phyloP scores from a whole-genome alignment of 1,139 yeast genomes.

The Pichia kudriavzevii region DNA sequence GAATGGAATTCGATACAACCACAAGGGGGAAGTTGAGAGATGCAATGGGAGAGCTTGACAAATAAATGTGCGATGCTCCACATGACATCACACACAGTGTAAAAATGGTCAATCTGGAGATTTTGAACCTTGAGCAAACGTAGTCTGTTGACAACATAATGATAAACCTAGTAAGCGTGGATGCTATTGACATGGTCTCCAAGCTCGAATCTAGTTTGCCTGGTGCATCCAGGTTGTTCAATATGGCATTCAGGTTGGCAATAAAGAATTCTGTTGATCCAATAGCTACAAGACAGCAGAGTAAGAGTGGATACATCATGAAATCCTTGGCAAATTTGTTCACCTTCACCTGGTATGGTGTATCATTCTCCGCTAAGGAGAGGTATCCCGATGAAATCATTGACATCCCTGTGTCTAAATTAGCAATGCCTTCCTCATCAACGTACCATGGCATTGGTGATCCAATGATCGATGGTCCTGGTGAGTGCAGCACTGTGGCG shows the following conservation, averaged over 20 bases:
- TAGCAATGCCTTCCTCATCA: slow-evolving; percentile 18
- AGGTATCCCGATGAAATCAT: slow-evolving; percentile 14
- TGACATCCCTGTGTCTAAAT: slow-evolving; percentile 25
- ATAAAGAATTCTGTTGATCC: slow-evolving; percentile 28
- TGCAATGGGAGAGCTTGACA: slow-evolving; percentile 22
- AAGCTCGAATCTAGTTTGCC: slow-evolving; percentile 19
- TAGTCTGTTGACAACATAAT: slow-evolving; percentile 27
- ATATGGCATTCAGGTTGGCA: slow-evolving; percentile 25
- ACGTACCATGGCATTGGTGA: slow-evolving; percentile 25
- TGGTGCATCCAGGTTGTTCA: slow-evolving; percentile 18
- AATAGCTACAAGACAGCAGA: slow-evolving; percentile 25
- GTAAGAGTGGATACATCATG: slow-evolving; percentile 25
- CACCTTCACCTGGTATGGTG: slow-evolving; percentile 17
- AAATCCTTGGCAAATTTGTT: slow-evolving; percentile 23
- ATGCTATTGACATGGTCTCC: slow-evolving; percentile 24
- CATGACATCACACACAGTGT: slow-evolving; percentile 21
- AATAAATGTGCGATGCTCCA: slow-evolving; percentile 23
- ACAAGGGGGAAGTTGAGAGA: slow-evolving; percentile 19
- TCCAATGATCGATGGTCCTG: slow-evolving; percentile 19
- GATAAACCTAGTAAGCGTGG: slow-evolving; percentile 25
- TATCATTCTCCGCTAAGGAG: slow-evolving; percentile 1
- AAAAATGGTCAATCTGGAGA: slow-evolving; percentile 25
- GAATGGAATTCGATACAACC: slow-evolving; percentile 22
- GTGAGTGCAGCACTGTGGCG: slow-evolving; percentile 22
- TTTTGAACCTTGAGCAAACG: slow-evolving; percentile 18